Evolutionary conservation across 179 eudicot genomes (phyloP), one percentile per base, ranked within the genome.

Genomic region (Silene noctiflora): DNA sequence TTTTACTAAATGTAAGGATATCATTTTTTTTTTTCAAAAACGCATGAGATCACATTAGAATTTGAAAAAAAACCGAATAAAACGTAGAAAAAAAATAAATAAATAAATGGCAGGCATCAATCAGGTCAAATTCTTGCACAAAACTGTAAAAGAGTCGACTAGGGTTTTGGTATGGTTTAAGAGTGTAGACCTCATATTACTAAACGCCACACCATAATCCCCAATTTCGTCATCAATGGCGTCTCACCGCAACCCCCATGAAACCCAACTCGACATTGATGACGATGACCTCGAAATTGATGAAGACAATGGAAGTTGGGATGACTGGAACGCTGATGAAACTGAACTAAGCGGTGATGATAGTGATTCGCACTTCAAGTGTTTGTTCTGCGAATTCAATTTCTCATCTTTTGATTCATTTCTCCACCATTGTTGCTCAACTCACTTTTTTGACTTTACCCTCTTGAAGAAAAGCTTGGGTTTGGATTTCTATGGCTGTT

Each of bases 401-500:
- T 85, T 79, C 79, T 44, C 13, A 55, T 85, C 93, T 17, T 69
- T 58, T 74, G 46, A 55, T 65, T 77, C 72, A 0, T 85, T 94
- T 53, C 85, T 92, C 53, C 81, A 87, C 21, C 98, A 94, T 73
- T 92, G 92, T 75, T 19, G 35, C 27, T 77, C 81, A 4, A 56
- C 6, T 53, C 98, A 94, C 76, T 33, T 27, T 25, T 94, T 94
- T 39, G 87, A 94, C 84, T 89, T 94, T 67, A 16, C 39, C n/a
- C 72, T 17, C 3, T 55, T 90, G 58, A 89, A 64, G 84, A 88
- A 78, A 68, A 73, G 76, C 14, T 71, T 89, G 68, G 64, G 22
- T 2, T 86, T 94, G 89, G 96, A 90, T 73, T 90, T 94, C 75
- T 94, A 94, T 79, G 89, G 80, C 29, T 85, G 83, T 79, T 88